Evolutionary conservation across 148 eudicot species (phyloP).

Genomic region (Linanthus parryae): DNA sequence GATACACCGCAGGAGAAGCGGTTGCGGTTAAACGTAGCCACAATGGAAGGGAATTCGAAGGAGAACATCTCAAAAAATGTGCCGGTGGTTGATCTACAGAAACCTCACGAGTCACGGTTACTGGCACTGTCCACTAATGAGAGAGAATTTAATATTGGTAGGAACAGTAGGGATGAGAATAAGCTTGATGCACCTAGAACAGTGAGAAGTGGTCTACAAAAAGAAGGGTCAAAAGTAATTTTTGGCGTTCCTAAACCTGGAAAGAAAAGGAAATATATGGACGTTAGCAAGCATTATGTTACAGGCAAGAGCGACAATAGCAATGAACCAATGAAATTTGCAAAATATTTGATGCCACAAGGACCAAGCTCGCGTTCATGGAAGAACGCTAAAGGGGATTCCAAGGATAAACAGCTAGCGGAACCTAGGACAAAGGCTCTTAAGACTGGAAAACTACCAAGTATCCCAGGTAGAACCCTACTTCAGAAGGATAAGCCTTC

Average conservation of each 20-base stretch:
- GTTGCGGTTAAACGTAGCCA: constrained; percentile 41
- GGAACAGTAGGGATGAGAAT: constrained; percentile 32
- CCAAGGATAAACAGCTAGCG: constrained; percentile 56
- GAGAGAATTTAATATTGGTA: constrained; percentile 65
- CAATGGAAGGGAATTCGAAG: constrained; percentile 29
- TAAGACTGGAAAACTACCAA: constrained; percentile 46
- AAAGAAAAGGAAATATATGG: constrained; percentile 85
- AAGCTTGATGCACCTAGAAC: constrained; percentile 46
- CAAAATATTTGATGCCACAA: constrained; percentile 53
- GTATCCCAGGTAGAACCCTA: constrained; percentile 34
- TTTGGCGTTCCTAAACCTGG: constrained; percentile 97
- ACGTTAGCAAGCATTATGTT: constrained; percentile 86
- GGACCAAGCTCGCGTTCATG: too few species aligned
- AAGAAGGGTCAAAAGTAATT: constrained; percentile 65
- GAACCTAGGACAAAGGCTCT: constrained; percentile 38
- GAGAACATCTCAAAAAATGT: constrained; percentile 18
- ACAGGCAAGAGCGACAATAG: constrained; percentile 45
- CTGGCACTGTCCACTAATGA: constrained; percentile 52
- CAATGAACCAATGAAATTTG: constrained; percentile 26
- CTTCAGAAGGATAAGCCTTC: constrained; percentile 37
- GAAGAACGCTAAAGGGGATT: constrained; percentile 35
- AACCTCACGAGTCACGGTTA: constrained; percentile 35
- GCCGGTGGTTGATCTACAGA: constrained; percentile 21
- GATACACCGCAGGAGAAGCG: constrained; percentile 77
- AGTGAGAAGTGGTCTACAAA: constrained; percentile 56